Evolutionary conservation across 768 basidiomycete species (phyloP).

Genomic region (Pisolithus sp.): DNA sequence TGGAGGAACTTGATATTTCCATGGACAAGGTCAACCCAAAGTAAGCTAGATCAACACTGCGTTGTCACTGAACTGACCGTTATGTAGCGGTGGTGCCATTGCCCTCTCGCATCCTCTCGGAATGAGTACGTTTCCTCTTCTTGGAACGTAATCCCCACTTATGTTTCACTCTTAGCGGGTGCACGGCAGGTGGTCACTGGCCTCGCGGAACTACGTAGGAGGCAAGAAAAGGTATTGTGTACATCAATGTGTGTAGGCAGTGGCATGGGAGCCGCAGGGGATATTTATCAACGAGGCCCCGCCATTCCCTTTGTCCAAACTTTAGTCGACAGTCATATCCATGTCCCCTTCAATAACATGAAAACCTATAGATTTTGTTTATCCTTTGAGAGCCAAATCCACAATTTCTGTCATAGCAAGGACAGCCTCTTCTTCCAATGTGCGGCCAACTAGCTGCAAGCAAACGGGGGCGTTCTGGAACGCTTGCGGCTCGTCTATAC

Average conservation of each 20-base stretch:
- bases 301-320: slow-evolving; percentile 16
- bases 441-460: slow-evolving; percentile 48
- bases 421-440: slow-evolving; percentile 75
- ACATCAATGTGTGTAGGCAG: slow-evolving; percentile 82
- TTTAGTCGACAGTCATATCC: slow-evolving; percentile 6
- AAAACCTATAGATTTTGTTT: no score
- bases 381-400: slow-evolving; percentile 41
- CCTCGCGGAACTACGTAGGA: slow-evolving; percentile 72
- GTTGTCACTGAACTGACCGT: background rate
- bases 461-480: slow-evolving; percentile 56
- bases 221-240: slow-evolving; percentile 62
- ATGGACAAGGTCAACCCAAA: slow-evolving; percentile 83
- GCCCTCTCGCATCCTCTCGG: slow-evolving; percentile 78
- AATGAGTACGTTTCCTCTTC: slow-evolving; percentile 54
- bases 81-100: slow-evolving; percentile 72
- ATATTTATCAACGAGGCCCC: slow-evolving; percentile 69
- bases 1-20: slow-evolving; percentile 70
- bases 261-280: slow-evolving; percentile 84
- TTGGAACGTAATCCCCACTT: slow-evolving; percentile 7
- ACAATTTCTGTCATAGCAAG: slow-evolving; percentile 58
- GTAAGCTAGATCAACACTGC: slow-evolving; percentile 33
- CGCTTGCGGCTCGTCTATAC: slow-evolving; percentile 48
- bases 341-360: no score
- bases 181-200: slow-evolving; percentile 84
- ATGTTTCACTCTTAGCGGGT: slow-evolving; percentile 48